Percentiles rank a stretch among this genome's conserved stretches.
Conservation (phyloP, 768 basidiomycete species). For the Crepidotus variabilis region DNA sequence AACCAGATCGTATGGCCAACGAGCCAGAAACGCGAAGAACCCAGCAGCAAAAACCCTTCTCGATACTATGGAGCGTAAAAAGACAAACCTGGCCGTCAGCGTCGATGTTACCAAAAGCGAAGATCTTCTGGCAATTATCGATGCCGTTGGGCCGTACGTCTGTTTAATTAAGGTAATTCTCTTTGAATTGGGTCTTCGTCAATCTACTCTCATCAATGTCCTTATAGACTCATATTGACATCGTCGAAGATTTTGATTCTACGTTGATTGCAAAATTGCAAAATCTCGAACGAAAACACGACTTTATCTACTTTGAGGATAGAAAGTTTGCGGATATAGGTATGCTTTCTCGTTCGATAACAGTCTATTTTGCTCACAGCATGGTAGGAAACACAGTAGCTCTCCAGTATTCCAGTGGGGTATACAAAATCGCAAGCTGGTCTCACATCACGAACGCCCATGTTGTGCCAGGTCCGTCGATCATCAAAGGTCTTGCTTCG, state of each 20-base stretch:
- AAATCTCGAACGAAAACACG: slow-evolving; percentile 71
- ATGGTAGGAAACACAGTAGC: slow-evolving; percentile 89
- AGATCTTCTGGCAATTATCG: slow-evolving; percentile 82
- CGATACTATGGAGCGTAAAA: slow-evolving; percentile 79
- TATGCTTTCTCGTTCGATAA: slow-evolving; percentile 26
- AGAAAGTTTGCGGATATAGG: slow-evolving; percentile 99
- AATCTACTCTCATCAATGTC: slow-evolving; percentile 7
- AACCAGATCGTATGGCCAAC: slow-evolving; percentile 44
- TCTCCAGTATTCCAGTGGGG: slow-evolving; percentile 89
- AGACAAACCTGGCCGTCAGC: slow-evolving; percentile 90
- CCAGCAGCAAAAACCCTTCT: slow-evolving; percentile 78
- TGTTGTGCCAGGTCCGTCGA: slow-evolving; percentile 91
- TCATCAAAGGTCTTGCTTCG: slow-evolving; percentile 84
- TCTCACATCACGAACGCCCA: slow-evolving; percentile 98
- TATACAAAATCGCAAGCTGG: slow-evolving; percentile 94
- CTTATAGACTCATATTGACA: slow-evolving; percentile 90
- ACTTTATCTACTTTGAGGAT: slow-evolving; percentile 98
- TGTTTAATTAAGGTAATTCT: slow-evolving; percentile 88
- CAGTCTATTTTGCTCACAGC: slow-evolving; percentile 2
- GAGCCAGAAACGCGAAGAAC: slow-evolving; percentile 59
- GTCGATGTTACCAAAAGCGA: slow-evolving; percentile 85
- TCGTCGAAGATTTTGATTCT: slow-evolving; percentile 86
- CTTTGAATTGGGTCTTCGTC: slow-evolving; percentile 7
- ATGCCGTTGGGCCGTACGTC: slow-evolving; percentile 83
- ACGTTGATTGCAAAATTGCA: slow-evolving; percentile 67